Percentiles rank a stretch among this genome's conserved stretches.
These are phyloP conservation scores for Hypoxylon trugodes DNA, from an alignment of 495 filamentous ascomycete species.

Conservation along the genomic window DNA sequence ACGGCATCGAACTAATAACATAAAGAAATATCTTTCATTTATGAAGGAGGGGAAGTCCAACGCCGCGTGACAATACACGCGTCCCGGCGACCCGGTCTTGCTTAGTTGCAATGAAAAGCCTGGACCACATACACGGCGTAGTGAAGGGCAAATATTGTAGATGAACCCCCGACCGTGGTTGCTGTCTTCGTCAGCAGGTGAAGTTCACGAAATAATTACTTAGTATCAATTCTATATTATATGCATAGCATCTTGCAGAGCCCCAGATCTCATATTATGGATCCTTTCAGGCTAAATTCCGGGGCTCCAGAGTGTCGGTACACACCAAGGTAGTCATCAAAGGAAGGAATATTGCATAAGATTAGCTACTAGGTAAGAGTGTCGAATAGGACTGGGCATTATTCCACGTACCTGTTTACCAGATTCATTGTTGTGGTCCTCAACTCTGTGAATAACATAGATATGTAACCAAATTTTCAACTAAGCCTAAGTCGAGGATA, in stretches of 20 bases:
- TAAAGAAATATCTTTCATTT: background rate
- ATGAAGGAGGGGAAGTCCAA: background rate
- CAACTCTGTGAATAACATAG: too few species aligned
- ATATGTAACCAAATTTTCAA: too few species aligned
- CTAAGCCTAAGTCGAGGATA: background rate
- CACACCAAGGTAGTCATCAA: too few species aligned
- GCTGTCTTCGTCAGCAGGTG: background rate
- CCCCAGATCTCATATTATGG: conserved; percentile 25
- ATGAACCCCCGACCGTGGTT: too few species aligned
- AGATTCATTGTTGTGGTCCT: too few species aligned
- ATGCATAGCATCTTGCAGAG: conserved; percentile 16
- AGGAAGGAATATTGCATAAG: too few species aligned
- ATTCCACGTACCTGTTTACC: too few species aligned
- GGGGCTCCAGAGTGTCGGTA: conserved; percentile 13
- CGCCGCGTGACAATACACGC: background rate
- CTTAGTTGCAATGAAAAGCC: too few species aligned
- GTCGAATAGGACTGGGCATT: too few species aligned
- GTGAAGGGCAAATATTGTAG: too few species aligned
- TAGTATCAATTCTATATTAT: conserved; percentile 4
- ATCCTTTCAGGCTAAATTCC: conserved; percentile 33
- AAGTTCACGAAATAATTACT: background rate
- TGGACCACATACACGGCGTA: too few species aligned
- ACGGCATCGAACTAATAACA: background rate
- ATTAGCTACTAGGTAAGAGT: too few species aligned
- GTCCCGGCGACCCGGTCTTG: background rate